phyloP scores from a whole-genome alignment of 2,329 filamentous ascomycete genomes.

The Paramyrothecium roridum region DNA sequence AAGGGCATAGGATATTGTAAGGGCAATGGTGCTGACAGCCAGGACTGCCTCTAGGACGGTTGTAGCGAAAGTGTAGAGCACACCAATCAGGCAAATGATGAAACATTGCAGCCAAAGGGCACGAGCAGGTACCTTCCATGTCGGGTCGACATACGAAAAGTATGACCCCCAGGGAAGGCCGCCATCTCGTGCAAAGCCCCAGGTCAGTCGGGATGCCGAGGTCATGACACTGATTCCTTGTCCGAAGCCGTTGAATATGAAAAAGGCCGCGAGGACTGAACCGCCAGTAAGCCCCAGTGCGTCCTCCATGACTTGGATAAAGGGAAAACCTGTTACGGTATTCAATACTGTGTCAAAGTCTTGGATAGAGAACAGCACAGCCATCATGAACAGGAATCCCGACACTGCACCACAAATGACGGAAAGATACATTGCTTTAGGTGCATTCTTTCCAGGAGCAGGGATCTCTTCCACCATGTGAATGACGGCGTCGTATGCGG shows the following conservation, averaged over 20 bases:
- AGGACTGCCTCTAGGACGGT: conserved; percentile 52
- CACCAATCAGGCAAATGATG: conserved; percentile 40
- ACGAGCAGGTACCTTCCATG: conserved; percentile 50
- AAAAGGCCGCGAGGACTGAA: conserved; percentile 43
- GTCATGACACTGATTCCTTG: conserved; percentile 50
- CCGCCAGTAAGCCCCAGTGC: conserved; percentile 31
- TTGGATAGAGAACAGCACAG: conserved; percentile 49
- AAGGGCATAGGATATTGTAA: conserved; percentile 52
- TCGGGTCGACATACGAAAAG: conserved; percentile 37
- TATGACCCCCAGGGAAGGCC: conserved; percentile 43
- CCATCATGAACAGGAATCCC: conserved; percentile 49
- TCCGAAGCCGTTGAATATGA: conserved; percentile 53
- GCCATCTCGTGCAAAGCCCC: conserved; percentile 53
- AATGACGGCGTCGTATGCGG: conserved; percentile 56
- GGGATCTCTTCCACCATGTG: conserved; percentile 58
- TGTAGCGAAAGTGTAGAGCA: conserved; percentile 52
- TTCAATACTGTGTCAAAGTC: conserved; percentile 37
- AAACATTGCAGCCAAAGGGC: conserved; percentile 49
- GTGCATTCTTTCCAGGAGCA: conserved; percentile 45
- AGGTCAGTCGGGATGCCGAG: conserved; percentile 48
- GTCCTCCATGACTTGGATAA: conserved; percentile 43
- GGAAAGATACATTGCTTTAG: conserved; percentile 49
- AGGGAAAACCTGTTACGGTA: conserved; percentile 38
- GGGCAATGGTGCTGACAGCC: conserved; percentile 53
- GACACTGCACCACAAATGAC: conserved; percentile 45